Evolutionary conservation across 768 basidiomycete species (phyloP), one percentile per base, ranked within the genome.

Genomic region (Hericium rajendrae): DNA sequence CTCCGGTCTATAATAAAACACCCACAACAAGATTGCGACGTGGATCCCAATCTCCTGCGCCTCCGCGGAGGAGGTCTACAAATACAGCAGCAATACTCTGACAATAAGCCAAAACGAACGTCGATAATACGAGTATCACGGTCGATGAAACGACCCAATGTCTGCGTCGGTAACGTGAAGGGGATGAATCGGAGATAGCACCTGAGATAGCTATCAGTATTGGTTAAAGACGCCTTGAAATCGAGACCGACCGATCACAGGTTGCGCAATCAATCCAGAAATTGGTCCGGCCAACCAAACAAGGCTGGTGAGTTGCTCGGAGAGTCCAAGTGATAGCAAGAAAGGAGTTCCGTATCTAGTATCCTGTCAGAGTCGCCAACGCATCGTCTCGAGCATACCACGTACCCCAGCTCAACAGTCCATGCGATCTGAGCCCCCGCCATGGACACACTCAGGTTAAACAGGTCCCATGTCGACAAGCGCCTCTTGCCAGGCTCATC

Each of bases 231-330:
- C 32, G 9, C 32, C 9, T 10, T 15, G 43, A 43, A 24, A 54
- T n/a, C 49, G 41, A 48, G 60, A 77, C 49, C 59, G 63, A 91
- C 95, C 97, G 64, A 99, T 97, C 56, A 98, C 78, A n/a, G 97
- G 97, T 69, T 99, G 97, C 4, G 94, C 94, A 53, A 99, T 75
- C 49, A 99, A 76, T 15, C 97, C 97, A 60, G 91, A 93, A 59
- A 99, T 91, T 4, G 97, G 97, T 10, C 95, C 90, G 57, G 89
- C 90, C 40, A 91, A 78, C 97, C 97, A 99, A 38, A 99, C 95
- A 8, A 97, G 79, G 55, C 91, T 88, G 0, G 97, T 97, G 15
- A 94, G 74, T 67, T 91, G 85, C 67, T 94, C 94, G 0, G 92
- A 86, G 26, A 98, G 73, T 6, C 88, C 88, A 18, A 88, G 76